phyloP scores from a whole-genome alignment of 2,329 filamentous ascomycete genomes.

The Aspergillus fischeri region DNA sequence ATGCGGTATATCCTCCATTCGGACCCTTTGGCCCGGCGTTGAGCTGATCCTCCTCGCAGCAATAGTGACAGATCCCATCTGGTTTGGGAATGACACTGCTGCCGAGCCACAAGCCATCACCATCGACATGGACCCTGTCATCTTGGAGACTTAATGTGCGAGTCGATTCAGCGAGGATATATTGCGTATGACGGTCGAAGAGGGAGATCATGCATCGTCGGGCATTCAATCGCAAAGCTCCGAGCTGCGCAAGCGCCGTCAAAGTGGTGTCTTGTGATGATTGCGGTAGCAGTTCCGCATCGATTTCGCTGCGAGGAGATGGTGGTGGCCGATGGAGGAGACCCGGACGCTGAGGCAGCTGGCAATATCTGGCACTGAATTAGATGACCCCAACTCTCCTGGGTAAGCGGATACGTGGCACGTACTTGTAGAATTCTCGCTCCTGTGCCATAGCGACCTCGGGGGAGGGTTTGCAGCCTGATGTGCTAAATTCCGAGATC shows the following conservation, averaged over 20 bases:
- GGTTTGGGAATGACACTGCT: conserved; percentile 27
- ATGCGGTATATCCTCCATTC: neutral
- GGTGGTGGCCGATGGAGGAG: conserved; percentile 8
- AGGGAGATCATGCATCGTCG: conserved; percentile 48
- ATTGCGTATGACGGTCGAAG: conserved; percentile 48
- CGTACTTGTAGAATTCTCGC: conserved; percentile 21
- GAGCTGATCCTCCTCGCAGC: conserved; percentile 6
- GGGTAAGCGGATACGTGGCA: too few species aligned
- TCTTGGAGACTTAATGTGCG: conserved; percentile 35
- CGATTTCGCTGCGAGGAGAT: conserved; percentile 5
- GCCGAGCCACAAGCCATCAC: conserved; percentile 27
- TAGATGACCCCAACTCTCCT: conserved; percentile 7
- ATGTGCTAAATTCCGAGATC: neutral
- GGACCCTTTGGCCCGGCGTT: neutral
- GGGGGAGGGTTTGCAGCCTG: neutral
- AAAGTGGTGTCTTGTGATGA: conserved; percentile 34
- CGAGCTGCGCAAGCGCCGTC: conserved; percentile 51
- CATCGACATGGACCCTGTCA: conserved; percentile 13
- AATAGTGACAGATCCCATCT: conserved; percentile 24
- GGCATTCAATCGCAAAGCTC: conserved; percentile 41
- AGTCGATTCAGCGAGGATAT: conserved; percentile 52
- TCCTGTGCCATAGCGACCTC: conserved; percentile 12
- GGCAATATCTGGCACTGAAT: conserved; percentile 19
- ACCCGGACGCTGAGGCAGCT: conserved; percentile 16
- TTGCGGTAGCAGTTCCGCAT: conserved; percentile 15